Percentiles rank a stretch among this genome's conserved stretches.
Evolutionary conservation across 441 rosid species (phyloP).

Genomic region (Populus hybrid): DNA sequence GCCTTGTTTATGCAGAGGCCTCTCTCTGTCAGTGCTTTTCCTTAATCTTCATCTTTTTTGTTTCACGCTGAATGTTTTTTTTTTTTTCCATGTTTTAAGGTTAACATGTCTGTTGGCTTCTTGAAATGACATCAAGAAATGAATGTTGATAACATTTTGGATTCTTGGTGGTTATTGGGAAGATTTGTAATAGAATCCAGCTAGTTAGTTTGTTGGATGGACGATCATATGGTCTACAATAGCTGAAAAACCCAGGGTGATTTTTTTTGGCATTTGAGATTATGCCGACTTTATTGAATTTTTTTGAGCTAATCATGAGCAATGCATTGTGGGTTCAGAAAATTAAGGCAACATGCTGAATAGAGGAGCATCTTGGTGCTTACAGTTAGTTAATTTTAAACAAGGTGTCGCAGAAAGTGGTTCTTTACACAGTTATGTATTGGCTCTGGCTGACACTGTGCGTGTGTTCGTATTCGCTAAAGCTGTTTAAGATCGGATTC

Average conservation of each 20-base stretch:
- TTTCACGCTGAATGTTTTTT: too few species aligned
- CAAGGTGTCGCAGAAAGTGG: neutral
- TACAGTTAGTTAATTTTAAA: neutral
- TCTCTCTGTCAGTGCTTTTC: slow-evolving; percentile 40
- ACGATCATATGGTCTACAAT: neutral
- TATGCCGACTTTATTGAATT: neutral
- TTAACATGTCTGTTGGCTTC: neutral
- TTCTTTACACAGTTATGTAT: neutral
- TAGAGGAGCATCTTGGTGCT: neutral
- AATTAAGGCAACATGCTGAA: neutral
- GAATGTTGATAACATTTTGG: neutral
- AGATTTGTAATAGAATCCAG: neutral
- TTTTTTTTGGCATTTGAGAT: neutral
- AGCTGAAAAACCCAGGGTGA: neutral
- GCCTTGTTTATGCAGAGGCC: slow-evolving; percentile 51
- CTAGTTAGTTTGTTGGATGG: neutral
- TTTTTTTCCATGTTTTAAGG: neutral
- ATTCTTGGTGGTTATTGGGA: neutral
- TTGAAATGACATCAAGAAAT: slow-evolving; percentile 3
- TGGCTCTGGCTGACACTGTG: neutral
- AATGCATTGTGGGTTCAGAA: neutral
- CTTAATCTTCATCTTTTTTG: neutral
- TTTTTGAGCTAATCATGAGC: neutral
- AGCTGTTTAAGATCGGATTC: neutral
- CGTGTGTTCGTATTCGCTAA: neutral